A percentile compares a stretch with the other conserved stretches of the same genome.
phyloP scores from a whole-genome alignment of 345 rosid species.

The Reutealis trisperma region DNA sequence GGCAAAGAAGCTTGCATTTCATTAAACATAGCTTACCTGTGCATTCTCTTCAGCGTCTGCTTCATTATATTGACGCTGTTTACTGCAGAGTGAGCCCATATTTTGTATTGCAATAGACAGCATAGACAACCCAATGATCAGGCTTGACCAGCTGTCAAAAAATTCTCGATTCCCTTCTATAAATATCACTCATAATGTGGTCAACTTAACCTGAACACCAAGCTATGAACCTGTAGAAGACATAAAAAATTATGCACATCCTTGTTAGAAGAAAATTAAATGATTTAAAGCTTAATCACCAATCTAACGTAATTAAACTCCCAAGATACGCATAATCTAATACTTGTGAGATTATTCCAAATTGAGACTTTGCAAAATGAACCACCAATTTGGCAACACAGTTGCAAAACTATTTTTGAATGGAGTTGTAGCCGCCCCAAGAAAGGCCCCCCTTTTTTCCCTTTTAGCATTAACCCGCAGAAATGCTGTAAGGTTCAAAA shows the following conservation, averaged over 20 bases:
- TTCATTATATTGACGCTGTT: constrained; percentile 53
- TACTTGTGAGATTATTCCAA: not conserved
- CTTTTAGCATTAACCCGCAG: too few relatives aligned
- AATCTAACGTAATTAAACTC: not conserved
- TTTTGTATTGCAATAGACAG: constrained; percentile 44
- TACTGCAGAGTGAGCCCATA: constrained; percentile 90
- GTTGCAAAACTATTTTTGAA: not conserved
- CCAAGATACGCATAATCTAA: not conserved
- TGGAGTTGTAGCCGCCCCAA: not conserved
- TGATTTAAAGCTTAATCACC: not conserved
- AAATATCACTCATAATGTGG: constrained; percentile 24
- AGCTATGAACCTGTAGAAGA: constrained; percentile 8
- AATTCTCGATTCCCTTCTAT: constrained; percentile 24
- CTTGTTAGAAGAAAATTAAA: constrained; percentile 2
- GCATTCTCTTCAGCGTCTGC: constrained; percentile 78
- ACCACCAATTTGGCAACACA: not conserved
- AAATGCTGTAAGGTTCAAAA: constrained; percentile 6
- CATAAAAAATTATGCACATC: constrained; percentile 8
- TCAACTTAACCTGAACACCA: constrained; percentile 27
- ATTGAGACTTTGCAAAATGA: not conserved
- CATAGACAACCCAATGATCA: constrained; percentile 47
- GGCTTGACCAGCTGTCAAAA: constrained; percentile 24
- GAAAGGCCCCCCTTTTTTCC: too few relatives aligned
- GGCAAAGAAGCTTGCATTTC: constrained; percentile 2
- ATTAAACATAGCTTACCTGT: constrained; percentile 51